Conservation (phyloP, 192 early-diverging fungal species). For the Allomyces macrogynus region DNA sequence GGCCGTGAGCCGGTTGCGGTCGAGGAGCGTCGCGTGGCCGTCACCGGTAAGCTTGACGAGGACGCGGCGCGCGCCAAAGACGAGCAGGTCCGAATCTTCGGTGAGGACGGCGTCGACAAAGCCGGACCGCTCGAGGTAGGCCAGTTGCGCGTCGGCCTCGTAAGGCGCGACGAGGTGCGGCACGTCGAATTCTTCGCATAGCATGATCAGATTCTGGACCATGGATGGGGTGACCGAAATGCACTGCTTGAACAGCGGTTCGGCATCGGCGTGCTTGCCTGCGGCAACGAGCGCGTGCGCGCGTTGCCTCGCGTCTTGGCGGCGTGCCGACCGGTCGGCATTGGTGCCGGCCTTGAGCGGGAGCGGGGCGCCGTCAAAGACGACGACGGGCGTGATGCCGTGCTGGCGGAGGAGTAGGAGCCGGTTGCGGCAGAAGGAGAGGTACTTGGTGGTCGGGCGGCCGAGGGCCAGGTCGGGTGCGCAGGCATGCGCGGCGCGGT, state of each 20-base stretch:
- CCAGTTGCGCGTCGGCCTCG: slow-evolving; percentile 92
- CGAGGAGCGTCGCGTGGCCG: slow-evolving; percentile 47
- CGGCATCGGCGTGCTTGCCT: slow-evolving; percentile 39
- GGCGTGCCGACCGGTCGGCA: slow-evolving; percentile 21
- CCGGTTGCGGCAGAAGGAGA: not conserved
- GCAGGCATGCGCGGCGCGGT: slow-evolving; percentile 69
- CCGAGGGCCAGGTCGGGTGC: slow-evolving; percentile 53
- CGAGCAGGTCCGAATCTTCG: slow-evolving; percentile 65
- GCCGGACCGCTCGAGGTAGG: slow-evolving; percentile 47
- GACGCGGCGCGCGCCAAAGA: slow-evolving; percentile 15
- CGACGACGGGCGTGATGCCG: slow-evolving; percentile 57
- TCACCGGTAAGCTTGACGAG: slow-evolving; percentile 63
- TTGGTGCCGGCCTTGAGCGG: slow-evolving; percentile 70
- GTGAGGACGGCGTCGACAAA: slow-evolving; percentile 63
- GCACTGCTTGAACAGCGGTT: slow-evolving; percentile 47
- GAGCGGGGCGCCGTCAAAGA: slow-evolving; percentile 85
- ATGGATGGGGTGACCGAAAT: slow-evolving; percentile 73
- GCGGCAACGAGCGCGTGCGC: slow-evolving; percentile 15
- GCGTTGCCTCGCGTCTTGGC: not conserved
- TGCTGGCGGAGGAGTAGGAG: slow-evolving; percentile 28
- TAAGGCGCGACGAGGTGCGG: slow-evolving; percentile 80
- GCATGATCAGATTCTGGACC: slow-evolving; percentile 56
- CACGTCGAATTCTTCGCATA: slow-evolving; percentile 39
- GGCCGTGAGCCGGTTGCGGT: slow-evolving; percentile 21
- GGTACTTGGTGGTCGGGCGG: slow-evolving; percentile 45